Base-by-base conservation (phyloP, 805 yeast species). In the Monosporozyma solicola region DNA sequence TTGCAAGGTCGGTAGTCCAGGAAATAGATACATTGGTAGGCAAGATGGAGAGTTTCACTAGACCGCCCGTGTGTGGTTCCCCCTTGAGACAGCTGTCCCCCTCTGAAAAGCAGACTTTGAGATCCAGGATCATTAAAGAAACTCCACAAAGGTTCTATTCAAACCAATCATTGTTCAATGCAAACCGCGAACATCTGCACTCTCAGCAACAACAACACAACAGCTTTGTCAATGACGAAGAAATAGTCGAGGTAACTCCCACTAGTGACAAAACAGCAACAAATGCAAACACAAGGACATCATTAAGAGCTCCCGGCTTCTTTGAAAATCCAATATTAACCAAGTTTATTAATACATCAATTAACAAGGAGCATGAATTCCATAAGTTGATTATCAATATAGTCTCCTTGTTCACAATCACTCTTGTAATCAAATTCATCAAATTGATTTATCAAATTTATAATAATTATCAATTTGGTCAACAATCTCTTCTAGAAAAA, bases 321-420 rank as follows among this genome's bases (percentile, higher is more conserved):
- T 67, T 58, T 53, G 71, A 67, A 56, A 67, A 60, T 51, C 70
- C 69, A 13, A 58, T 61, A 6, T 50, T 70, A 25, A 47, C 54
- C 6, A 61, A 62, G 47, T 58, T 72, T 29, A 67, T 70, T 29
- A 55, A 61, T 10, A 61, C 75, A 51, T 64, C 73, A 15, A 67
- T 73, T 7, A 75, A 74, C 53, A 75, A 73, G 55, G 79, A 75
- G 57, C 60, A 67, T 8, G 73, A 72, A 51, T 59, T 72, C 3
- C 66, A 64, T 52, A 64, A 62, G 27, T 61, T 72, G 8, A 56
- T 74, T 5, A 57, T 63, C 2, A 75, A 74, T 55, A 47, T 67
- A 31, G 53, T 71, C 9, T 56, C 65, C 1, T 54, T 73, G 27
- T 60, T 71, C 31, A 49, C 66, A 6, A 60, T 69, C 51, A 68